These are phyloP conservation scores for Fusarium sp. DNA, from an alignment of 2,329 filamentous ascomycete genomes.

Conservation along the genomic window DNA sequence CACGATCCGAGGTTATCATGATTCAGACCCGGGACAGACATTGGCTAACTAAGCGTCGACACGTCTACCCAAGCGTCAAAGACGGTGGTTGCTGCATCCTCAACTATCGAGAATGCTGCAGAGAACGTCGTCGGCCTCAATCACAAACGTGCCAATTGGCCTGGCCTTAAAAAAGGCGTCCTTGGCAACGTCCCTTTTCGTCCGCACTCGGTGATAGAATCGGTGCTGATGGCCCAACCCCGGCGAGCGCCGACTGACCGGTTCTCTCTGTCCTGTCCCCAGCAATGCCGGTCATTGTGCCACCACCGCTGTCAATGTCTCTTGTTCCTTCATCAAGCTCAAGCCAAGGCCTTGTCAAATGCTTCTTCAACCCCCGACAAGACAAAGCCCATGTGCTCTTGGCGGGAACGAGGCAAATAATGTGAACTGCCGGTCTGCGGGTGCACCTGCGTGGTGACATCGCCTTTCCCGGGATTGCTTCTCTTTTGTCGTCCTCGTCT, in stretches of 20 bases:
- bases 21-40: constrained; percentile 1
- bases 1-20: constrained; percentile 29
- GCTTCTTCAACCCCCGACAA: constrained; percentile 30
- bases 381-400: not conserved
- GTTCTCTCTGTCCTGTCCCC: not conserved
- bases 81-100: not conserved
- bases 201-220: not conserved
- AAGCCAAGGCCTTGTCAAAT: constrained; percentile 39
- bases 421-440: constrained; percentile 6
- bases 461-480: not conserved
- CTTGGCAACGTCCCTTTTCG: constrained; percentile 6
- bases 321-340: constrained; percentile 1
- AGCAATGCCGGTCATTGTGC: not conserved
- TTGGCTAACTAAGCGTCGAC: not conserved
- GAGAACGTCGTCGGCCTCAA: not conserved
- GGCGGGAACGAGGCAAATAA: constrained; percentile 5
- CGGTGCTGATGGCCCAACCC: not conserved
- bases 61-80: not conserved
- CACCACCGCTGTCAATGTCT: not conserved
- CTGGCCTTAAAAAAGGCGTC: not conserved
- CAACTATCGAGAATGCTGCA: not conserved
- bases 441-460: constrained; percentile 9
- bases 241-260: constrained; percentile 12
- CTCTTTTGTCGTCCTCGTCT: not conserved
- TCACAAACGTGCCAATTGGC: not conserved